Conservation (phyloP, 2,329 filamentous ascomycete species). For the Nemania serpens region DNA sequence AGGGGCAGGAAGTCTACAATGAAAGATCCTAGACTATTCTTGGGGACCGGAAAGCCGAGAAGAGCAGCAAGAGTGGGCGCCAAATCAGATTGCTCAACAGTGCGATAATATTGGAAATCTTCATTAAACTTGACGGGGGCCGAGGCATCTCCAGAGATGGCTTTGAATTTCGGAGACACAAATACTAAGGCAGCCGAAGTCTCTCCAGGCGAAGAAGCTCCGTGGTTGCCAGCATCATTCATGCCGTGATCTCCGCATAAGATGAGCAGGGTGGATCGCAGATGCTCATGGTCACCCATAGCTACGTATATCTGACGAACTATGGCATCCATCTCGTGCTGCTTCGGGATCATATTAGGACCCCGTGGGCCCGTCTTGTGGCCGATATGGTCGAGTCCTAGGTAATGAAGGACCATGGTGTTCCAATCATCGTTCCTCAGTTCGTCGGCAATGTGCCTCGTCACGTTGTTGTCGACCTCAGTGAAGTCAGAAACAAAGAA, state of each 20-base stretch:
- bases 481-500: slow-evolving; percentile 99
- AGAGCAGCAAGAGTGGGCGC: slow-evolving; percentile 86
- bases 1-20: slow-evolving; percentile 79
- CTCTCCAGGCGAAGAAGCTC: slow-evolving; percentile 90
- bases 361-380: slow-evolving; percentile 92
- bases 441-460: slow-evolving; percentile 81
- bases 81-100: slow-evolving; percentile 92
- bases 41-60: slow-evolving; percentile 83
- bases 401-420: slow-evolving; percentile 91
- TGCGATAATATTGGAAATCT: slow-evolving; percentile 82
- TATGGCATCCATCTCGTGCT: slow-evolving; percentile 89
- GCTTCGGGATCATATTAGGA: slow-evolving; percentile 90
- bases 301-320: slow-evolving; percentile 76
- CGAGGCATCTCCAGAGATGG: slow-evolving; percentile 50
- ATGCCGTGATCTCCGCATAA: slow-evolving; percentile 97
- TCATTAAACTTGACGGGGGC: slow-evolving; percentile 64
- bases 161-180: slow-evolving; percentile 78
- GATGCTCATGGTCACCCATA: slow-evolving; percentile 71
- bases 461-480: slow-evolving; percentile 97
- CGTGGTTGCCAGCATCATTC: slow-evolving; percentile 98
- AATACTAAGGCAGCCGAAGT: slow-evolving; percentile 93
- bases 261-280: slow-evolving; percentile 79
- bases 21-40: slow-evolving; percentile 88
- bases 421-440: slow-evolving; percentile 83
- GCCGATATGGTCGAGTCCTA: slow-evolving; percentile 95